These are phyloP conservation scores for Claviceps citrina DNA, from an alignment of 2,329 filamentous ascomycete species.

Conservation along the genomic window DNA sequence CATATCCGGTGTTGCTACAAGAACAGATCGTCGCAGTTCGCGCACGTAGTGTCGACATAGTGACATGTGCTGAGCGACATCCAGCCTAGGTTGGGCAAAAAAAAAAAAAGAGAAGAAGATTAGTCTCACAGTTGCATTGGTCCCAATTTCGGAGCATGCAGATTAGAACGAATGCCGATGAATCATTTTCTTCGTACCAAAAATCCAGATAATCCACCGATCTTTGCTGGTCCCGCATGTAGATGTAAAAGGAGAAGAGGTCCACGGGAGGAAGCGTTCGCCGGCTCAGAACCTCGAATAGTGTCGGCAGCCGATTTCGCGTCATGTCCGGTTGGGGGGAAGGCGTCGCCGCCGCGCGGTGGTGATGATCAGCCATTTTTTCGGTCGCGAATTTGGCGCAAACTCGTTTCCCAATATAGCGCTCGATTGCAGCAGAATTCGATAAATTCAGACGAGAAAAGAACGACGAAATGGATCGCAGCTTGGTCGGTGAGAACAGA, in stretches of 20 bases:
- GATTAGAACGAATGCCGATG: not conserved
- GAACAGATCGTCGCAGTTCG: constrained; percentile 80
- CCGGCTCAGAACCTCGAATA: constrained; percentile 90
- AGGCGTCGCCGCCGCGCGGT: constrained; percentile 22
- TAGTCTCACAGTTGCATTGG: not conserved
- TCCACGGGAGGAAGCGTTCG: constrained; percentile 92
- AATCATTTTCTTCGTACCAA: constrained; percentile 49
- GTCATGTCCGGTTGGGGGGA: constrained; percentile 43
- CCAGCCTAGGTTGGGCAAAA: constrained; percentile 77
- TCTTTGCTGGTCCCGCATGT: constrained; percentile 96
- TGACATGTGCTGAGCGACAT: constrained; percentile 98
- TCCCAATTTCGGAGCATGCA: not conserved
- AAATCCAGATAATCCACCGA: constrained; percentile 98
- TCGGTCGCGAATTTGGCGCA: not conserved
- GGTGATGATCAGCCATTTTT: constrained; percentile 12
- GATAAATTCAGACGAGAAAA: not conserved
- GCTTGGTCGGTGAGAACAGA: not conserved
- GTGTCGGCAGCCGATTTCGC: constrained; percentile 77
- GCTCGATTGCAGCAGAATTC: too few relatives aligned
- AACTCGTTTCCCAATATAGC: not conserved
- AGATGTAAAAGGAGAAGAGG: constrained; percentile 97
- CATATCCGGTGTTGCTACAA: constrained; percentile 81
- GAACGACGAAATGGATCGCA: not conserved
- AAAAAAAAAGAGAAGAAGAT: not conserved
- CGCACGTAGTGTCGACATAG: constrained; percentile 94